phyloP scores from a whole-genome alignment of 2,329 filamentous ascomycete species.

The Xylariaceae sp. region DNA sequence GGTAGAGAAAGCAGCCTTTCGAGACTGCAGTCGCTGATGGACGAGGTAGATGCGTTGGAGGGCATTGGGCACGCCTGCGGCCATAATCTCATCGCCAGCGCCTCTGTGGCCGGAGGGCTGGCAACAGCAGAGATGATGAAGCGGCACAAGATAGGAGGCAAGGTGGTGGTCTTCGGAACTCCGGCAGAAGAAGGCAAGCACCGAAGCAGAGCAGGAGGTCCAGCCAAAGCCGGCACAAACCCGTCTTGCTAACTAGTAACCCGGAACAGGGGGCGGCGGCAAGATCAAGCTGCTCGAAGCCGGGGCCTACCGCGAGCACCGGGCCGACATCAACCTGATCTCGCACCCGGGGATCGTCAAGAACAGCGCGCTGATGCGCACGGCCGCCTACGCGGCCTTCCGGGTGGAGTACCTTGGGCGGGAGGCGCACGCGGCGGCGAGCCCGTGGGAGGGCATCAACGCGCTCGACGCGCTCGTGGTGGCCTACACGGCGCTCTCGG shows the following conservation, averaged over 20 bases:
- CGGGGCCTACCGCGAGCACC: constrained; percentile 34
- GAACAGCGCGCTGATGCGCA: constrained; percentile 42
- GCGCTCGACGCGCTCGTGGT: constrained; percentile 49
- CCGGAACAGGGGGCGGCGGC: constrained; percentile 33
- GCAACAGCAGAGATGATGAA: constrained; percentile 38
- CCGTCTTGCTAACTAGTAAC: constrained; percentile 1
- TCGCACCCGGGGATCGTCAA: constrained; percentile 35
- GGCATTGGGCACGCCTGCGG: constrained; percentile 46
- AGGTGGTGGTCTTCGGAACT: constrained; percentile 41
- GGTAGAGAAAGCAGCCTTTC: constrained; percentile 1
- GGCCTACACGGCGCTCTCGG: constrained; percentile 39
- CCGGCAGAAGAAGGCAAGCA: constrained; percentile 43
- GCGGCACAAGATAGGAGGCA: constrained; percentile 33
- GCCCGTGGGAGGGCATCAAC: constrained; percentile 53
- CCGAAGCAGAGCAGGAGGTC: too few relatives aligned
- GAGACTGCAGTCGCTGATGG: constrained; percentile 7
- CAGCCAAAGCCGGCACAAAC: background rate
- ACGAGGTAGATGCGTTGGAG: constrained; percentile 36
- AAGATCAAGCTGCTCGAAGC: constrained; percentile 39
- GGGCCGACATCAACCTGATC: constrained; percentile 31
- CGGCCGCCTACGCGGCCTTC: constrained; percentile 42
- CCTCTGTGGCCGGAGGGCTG: constrained; percentile 38
- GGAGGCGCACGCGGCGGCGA: constrained; percentile 48
- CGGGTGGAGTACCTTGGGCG: constrained; percentile 45
- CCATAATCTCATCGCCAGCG: constrained; percentile 46